Evolutionary conservation across 148 eudicot species (phyloP).

Genomic region (Dianthus caryophyllus): DNA sequence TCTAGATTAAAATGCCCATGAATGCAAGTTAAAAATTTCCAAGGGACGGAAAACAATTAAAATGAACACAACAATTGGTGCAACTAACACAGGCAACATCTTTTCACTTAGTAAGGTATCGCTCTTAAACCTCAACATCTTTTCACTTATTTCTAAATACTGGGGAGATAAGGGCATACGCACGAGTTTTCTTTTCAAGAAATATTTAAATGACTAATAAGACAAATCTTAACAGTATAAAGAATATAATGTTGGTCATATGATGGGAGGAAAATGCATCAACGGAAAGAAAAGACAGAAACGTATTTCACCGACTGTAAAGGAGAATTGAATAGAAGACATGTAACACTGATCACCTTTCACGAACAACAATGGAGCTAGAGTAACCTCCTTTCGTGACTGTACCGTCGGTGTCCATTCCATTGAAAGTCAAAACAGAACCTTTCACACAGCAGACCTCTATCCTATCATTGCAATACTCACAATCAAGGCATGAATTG

Average conservation of each 20-base stretch:
- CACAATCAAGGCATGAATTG: constrained; percentile 76
- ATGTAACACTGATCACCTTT: constrained; percentile 39
- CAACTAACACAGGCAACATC: too few species aligned
- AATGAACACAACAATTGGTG: too few species aligned
- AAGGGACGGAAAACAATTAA: too few species aligned
- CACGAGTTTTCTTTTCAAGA: not conserved
- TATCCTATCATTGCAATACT: constrained; percentile 51
- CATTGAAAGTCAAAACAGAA: constrained; percentile 49
- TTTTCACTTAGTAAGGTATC: not conserved
- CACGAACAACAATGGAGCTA: constrained; percentile 57
- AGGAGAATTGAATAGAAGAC: not conserved
- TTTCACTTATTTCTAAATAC: not conserved
- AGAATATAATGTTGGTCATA: not conserved
- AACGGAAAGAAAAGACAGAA: not conserved
- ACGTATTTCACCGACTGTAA: not conserved
- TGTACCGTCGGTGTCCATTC: constrained; percentile 59
- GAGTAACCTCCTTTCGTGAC: constrained; percentile 82
- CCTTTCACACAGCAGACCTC: constrained; percentile 66
- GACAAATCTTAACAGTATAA: not conserved
- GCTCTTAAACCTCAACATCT: not conserved
- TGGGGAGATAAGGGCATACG: not conserved
- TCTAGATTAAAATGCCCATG: too few species aligned
- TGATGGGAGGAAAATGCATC: not conserved
- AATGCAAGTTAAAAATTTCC: too few species aligned
- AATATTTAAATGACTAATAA: not conserved